Evolutionary conservation across 495 filamentous ascomycete species (phyloP), one percentile per base, ranked within the genome.

Genomic region (Neurospora sp.): DNA sequence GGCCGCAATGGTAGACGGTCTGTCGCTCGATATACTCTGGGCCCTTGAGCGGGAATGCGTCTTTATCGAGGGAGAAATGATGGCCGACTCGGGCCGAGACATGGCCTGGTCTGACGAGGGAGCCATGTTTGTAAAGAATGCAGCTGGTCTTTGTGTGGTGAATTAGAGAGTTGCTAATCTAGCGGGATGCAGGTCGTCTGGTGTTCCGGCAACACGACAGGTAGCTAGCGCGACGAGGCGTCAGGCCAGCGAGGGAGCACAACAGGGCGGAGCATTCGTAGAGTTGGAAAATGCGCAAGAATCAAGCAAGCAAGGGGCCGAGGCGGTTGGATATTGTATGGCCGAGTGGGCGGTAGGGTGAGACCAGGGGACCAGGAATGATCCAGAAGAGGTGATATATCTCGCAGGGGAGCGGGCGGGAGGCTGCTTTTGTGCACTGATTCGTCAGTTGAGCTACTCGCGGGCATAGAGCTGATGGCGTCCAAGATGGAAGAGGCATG

Each of bases 21-120:
- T 78, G 78, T 89, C 87, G 81, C 86, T 88, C 42, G 87, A 88
- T 35, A 86, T 86, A 76, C 87, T 88, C 72, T 84, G 85, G 14
- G 84, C 79, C 72, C 84, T 78, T 35, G 83, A 84, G 40, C 81
- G 80, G 31, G 80, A 75, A 40, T 76, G 76, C 72, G 82, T 80
- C 73, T 75, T 78, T 70, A 81, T 82, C 27, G 80, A 75, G 44
- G 80, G 76, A 73, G 80, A 83, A 75, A 75, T 76, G 69, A 82
- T 69, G 75, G 76, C 77, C 70, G 83, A 81, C 42, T 81, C 80
- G 37, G 82, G 77, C 72, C 79, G 83, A 80, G 85, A 81, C 78
- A 80, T 74, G 77, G 77, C 75, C 74, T 79, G 74, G 48, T 85
- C 81, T 74, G 79, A 76, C 48, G 77, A 73, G 72, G 78, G 71